Evolutionary conservation across 352 stramenopile genomes (phyloP).

Genomic region (Thraustochytrium striatum): DNA sequence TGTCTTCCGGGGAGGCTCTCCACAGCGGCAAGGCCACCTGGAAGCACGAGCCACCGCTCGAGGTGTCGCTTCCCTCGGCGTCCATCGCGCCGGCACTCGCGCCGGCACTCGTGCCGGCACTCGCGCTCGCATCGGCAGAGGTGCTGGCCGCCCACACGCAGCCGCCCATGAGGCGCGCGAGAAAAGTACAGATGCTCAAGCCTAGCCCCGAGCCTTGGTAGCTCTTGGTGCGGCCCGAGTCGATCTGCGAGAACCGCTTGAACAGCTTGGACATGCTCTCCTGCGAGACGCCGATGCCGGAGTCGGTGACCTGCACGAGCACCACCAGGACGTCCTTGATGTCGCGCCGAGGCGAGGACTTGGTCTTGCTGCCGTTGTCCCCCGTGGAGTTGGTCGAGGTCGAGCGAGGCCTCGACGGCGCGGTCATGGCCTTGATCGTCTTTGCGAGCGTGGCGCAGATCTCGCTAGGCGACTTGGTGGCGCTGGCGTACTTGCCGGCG

Average conservation of each 20-base stretch:
- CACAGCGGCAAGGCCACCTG: not conserved
- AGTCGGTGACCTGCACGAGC: constrained; percentile 53
- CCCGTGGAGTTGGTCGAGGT: no score
- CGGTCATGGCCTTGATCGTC: no score
- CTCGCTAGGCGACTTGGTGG: not conserved
- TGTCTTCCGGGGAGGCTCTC: not conserved
- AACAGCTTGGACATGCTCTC: constrained; percentile 51
- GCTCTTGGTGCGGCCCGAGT: constrained; percentile 48
- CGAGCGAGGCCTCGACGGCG: no score
- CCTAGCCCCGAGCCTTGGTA: constrained; percentile 56
- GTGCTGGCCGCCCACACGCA: constrained; percentile 2
- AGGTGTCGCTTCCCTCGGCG: not conserved
- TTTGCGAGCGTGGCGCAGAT: no score
- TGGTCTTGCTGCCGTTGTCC: no score
- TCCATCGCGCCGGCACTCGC: no score
- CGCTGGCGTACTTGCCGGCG: not conserved
- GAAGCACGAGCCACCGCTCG: not conserved
- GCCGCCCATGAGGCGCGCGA: constrained; percentile 23
- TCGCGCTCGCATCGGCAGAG: not conserved
- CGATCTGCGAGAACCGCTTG: constrained; percentile 52
- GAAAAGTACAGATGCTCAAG: constrained; percentile 51
- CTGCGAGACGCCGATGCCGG: constrained; percentile 52
- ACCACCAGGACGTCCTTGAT: no score
- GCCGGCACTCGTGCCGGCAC: no score
- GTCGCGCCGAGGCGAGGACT: no score